Conservation (phyloP, 2,329 filamentous ascomycete genomes). For the Chaetomiaceae sp. region DNA sequence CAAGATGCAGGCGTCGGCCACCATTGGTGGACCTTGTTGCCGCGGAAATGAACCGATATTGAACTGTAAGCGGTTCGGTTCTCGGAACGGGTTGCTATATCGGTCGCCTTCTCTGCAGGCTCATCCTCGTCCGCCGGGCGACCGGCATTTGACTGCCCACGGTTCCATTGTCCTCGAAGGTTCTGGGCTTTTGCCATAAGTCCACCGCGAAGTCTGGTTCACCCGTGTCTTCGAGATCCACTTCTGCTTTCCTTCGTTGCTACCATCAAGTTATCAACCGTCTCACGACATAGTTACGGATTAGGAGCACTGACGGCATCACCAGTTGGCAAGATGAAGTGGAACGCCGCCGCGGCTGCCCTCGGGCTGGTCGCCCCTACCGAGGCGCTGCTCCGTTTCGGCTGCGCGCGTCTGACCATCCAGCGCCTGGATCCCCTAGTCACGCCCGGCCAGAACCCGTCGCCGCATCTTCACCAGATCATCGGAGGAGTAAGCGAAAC, state of each 20-base stretch:
- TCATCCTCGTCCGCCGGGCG: neutral
- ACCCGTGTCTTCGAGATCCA: no score
- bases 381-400: constrained; percentile 33
- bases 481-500: constrained; percentile 43
- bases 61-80: constrained; percentile 25
- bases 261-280: no score
- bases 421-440: constrained; percentile 40
- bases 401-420: constrained; percentile 52
- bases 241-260: neutral
- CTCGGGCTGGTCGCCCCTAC: constrained; percentile 30
- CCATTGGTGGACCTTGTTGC: neutral
- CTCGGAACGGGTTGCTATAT: constrained; percentile 28
- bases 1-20: no score
- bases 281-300: no score
- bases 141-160: neutral
- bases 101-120: constrained; percentile 15
- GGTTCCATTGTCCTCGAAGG: neutral
- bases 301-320: neutral
- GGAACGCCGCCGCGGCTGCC: constrained; percentile 24
- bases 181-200: constrained; percentile 1
- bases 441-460: constrained; percentile 45
- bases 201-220: no score
- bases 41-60: constrained; percentile 31
- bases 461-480: constrained; percentile 56
- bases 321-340: constrained; percentile 25